phyloP scores from a whole-genome alignment of 495 filamentous ascomycete species.

The Annulohypoxylon stygium region DNA sequence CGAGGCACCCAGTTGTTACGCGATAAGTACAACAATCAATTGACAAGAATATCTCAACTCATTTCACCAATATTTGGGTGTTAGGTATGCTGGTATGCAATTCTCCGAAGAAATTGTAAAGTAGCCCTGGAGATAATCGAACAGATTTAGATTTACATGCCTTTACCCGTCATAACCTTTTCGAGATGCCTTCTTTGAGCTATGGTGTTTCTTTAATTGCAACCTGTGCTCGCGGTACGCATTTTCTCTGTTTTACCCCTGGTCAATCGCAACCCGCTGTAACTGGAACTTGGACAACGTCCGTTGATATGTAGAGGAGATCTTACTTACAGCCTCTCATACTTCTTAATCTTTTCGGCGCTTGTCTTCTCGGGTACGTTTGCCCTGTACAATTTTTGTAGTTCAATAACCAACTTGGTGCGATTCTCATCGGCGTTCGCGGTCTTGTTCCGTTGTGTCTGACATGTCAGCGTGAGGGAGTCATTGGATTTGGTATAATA shows the following conservation, averaged over 20 bases:
- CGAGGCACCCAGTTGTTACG: no score
- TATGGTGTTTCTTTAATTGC: slow-evolving; percentile 79
- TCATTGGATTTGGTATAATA: slow-evolving; percentile 76
- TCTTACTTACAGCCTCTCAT: slow-evolving; percentile 55
- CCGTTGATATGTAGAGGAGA: neutral
- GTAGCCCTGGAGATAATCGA: neutral
- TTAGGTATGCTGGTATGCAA: no score
- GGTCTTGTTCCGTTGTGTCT: slow-evolving; percentile 61
- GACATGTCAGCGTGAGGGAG: slow-evolving; percentile 60
- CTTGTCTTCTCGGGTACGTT: slow-evolving; percentile 56
- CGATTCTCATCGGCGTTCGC: slow-evolving; percentile 62
- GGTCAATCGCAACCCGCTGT: neutral
- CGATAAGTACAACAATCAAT: no score
- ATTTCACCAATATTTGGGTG: no score
- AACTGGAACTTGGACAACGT: neutral
- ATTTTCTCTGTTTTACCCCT: slow-evolving; percentile 69
- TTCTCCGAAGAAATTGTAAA: neutral
- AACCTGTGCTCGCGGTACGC: slow-evolving; percentile 78
- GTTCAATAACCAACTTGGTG: slow-evolving; percentile 61
- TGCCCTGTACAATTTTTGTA: slow-evolving; percentile 72
- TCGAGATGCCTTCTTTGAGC: slow-evolving; percentile 82
- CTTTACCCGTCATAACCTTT: slow-evolving; percentile 55
- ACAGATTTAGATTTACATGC: no score
- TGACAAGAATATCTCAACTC: no score
- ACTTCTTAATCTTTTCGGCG: slow-evolving; percentile 56